A percentile compares a stretch with the other conserved stretches of the same genome.
Conservation (phyloP, 2,329 filamentous ascomycete genomes). For the Verticillium albo-atrum region DNA sequence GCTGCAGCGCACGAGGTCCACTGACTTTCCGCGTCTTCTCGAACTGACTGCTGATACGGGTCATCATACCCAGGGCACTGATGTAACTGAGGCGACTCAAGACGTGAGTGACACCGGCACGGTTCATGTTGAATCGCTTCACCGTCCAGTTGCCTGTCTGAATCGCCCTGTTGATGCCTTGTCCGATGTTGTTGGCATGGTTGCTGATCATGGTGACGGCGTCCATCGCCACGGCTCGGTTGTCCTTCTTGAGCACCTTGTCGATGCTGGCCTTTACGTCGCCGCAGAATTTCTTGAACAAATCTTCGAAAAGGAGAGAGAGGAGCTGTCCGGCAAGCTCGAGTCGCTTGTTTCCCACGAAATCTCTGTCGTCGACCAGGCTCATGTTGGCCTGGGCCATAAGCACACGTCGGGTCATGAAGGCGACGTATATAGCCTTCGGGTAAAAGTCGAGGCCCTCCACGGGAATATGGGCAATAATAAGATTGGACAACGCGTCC, state of each 20-base stretch:
- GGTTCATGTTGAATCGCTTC: slow-evolving; percentile 98
- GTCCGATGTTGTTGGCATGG: slow-evolving; percentile 81
- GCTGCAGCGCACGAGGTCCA: slow-evolving; percentile 90
- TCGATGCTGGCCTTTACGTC: slow-evolving; percentile 92
- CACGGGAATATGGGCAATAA: slow-evolving; percentile 92
- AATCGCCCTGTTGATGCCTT: slow-evolving; percentile 92
- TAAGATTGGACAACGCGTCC: slow-evolving; percentile 85
- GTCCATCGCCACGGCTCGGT: slow-evolving; percentile 83
- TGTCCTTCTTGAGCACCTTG: slow-evolving; percentile 91
- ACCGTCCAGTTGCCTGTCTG: slow-evolving; percentile 97
- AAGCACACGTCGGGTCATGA: slow-evolving; percentile 94
- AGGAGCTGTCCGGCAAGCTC: slow-evolving; percentile 93
- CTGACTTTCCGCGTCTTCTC: slow-evolving; percentile 97
- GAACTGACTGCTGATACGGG: slow-evolving; percentile 94
- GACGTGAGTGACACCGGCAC: slow-evolving; percentile 94
- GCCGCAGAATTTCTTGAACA: slow-evolving; percentile 92
- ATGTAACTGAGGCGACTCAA: slow-evolving; percentile 95
- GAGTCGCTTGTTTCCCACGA: slow-evolving; percentile 94
- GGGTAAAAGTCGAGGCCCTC: slow-evolving; percentile 89
- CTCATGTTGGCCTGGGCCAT: slow-evolving; percentile 90
- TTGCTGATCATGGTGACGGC: slow-evolving; percentile 79
- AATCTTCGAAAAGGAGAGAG: slow-evolving; percentile 90
- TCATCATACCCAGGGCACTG: slow-evolving; percentile 98
- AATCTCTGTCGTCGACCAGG: slow-evolving; percentile 92
- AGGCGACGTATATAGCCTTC: slow-evolving; percentile 93